A percentile compares a stretch with the other conserved stretches of the same genome.
These are phyloP conservation scores for Syncephalis fuscata DNA, from an alignment of 371 early-diverging fungal genomes.

Conservation along the genomic window DNA sequence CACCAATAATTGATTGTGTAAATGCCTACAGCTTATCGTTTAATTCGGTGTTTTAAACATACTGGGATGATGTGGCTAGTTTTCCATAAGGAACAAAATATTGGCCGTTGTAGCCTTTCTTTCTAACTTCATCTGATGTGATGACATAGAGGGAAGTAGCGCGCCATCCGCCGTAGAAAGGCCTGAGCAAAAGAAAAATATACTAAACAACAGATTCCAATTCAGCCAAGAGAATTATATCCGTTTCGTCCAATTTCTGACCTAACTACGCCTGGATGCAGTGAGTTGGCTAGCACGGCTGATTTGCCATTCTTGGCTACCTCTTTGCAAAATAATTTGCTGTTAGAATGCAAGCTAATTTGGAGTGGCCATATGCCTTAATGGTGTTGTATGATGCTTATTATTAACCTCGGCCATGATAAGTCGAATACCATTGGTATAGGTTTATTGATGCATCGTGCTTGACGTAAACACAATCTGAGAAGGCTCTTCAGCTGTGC, in stretches of 20 bases:
- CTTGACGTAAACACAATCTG: background rate
- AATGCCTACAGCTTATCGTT: constrained; percentile 20
- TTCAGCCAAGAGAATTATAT: background rate
- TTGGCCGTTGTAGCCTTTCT: constrained; percentile 23
- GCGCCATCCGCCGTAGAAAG: constrained; percentile 10
- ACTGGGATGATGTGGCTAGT: constrained; percentile 4
- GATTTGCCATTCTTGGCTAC: background rate
- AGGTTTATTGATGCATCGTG: no score
- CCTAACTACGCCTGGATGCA: background rate
- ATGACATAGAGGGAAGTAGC: constrained; percentile 19
- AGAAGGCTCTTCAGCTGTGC: background rate
- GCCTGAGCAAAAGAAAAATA: background rate
- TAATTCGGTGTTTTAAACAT: constrained; percentile 9
- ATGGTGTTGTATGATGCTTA: constrained; percentile 5
- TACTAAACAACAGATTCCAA: background rate
- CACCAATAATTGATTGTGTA: constrained; percentile 13
- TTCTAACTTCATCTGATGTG: constrained; percentile 14
- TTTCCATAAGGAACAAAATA: constrained; percentile 21
- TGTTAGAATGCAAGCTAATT: constrained; percentile 45
- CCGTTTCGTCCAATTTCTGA: background rate
- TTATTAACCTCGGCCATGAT: no score
- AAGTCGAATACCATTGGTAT: no score
- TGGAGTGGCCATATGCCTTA: constrained; percentile 26
- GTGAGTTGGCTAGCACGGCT: background rate
- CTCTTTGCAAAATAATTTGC: constrained; percentile 25